Evolutionary conservation across 2,329 filamentous ascomycete genomes (phyloP).

Genomic region (Pestalotiopsis sp.): DNA sequence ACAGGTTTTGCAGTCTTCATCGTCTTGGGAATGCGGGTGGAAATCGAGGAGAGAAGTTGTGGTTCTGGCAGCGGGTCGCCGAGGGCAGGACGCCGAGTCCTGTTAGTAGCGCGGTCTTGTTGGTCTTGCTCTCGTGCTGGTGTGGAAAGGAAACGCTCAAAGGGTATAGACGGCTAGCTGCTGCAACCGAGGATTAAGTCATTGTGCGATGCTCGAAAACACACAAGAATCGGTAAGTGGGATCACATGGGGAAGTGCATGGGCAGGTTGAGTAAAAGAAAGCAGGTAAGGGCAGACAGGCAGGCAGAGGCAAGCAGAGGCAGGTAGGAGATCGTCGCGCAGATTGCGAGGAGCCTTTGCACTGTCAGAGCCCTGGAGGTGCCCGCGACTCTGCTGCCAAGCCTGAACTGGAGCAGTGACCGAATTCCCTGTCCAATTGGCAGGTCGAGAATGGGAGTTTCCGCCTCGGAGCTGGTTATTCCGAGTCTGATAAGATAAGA

Average conservation of each 20-base stretch:
- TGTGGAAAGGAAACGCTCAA: slow-evolving; percentile 11
- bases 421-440: slow-evolving; percentile 1
- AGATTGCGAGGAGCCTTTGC: slow-evolving; percentile 18
- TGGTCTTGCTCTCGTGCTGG: not conserved
- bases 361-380: not conserved
- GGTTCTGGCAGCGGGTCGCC: not conserved
- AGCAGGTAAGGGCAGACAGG: not conserved
- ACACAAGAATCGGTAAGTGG: slow-evolving; percentile 10
- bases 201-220: slow-evolving; percentile 29
- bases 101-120: not conserved
- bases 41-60: not conserved
- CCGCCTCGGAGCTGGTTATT: slow-evolving; percentile 4
- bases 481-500: slow-evolving; percentile 5
- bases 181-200: slow-evolving; percentile 29
- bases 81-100: not conserved
- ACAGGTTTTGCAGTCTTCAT: slow-evolving; percentile 61
- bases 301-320: not conserved
- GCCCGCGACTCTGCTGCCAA: not conserved
- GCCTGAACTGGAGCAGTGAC: not conserved
- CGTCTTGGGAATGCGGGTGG: slow-evolving; percentile 17
- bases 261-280: not conserved
- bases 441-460: not conserved
- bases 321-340: not conserved
- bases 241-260: slow-evolving; percentile 1
- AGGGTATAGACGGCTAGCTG: slow-evolving; percentile 26